Evolutionary conservation across 768 basidiomycete genomes (phyloP).

Genomic region (Lactarius evosmus): DNA sequence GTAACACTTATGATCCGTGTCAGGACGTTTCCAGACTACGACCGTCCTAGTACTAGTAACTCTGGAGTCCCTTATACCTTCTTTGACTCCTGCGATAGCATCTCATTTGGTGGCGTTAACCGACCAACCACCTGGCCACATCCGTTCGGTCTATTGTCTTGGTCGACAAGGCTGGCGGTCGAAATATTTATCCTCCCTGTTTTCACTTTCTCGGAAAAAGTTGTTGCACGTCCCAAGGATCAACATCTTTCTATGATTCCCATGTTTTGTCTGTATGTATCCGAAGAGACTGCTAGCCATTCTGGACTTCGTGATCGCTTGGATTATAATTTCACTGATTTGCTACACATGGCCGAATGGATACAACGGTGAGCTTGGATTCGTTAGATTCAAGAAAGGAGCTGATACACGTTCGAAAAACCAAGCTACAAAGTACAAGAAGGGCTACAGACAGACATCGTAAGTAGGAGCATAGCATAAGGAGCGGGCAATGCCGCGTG

Average conservation of each 20-base stretch:
- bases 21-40: background rate
- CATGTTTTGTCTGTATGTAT: too few relatives aligned
- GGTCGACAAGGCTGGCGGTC: background rate
- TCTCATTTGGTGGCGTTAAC: background rate
- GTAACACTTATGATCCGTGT: background rate
- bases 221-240: background rate
- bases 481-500: background rate
- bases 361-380: background rate
- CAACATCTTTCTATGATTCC: background rate
- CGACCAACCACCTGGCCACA: background rate
- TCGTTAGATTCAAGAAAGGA: background rate
- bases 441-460: conserved; percentile 11
- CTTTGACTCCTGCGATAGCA: conserved; percentile 1
- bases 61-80: background rate
- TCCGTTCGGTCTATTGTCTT: background rate
- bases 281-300: background rate
- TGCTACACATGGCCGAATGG: background rate
- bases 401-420: background rate
- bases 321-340: background rate
- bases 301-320: too few relatives aligned
- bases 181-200: background rate
- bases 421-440: conserved; percentile 3
- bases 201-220: background rate
- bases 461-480: conserved; percentile 11
- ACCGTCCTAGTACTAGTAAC: background rate